These are phyloP conservation scores for Cicer yamashitae DNA, from an alignment of 306 rosid genomes.

Conservation along the genomic window DNA sequence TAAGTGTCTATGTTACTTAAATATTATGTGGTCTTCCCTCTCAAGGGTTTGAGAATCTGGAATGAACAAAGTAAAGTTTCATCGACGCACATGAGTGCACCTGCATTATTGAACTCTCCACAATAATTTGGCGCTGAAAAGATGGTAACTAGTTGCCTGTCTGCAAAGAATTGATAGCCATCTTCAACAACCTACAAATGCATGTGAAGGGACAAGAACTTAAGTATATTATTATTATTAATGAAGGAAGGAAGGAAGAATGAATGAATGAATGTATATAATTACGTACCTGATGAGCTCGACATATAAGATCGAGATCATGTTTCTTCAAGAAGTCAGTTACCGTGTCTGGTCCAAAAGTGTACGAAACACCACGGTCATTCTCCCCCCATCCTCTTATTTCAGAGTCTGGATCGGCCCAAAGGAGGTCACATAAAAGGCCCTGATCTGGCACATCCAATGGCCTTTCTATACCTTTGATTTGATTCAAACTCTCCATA, in stretches of 20 bases:
- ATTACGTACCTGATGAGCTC: constrained; percentile 77
- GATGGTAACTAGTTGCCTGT: constrained; percentile 81
- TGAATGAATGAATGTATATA: background rate
- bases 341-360: constrained; percentile 83
- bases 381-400: constrained; percentile 90
- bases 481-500: constrained; percentile 62
- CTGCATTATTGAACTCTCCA: constrained; percentile 95
- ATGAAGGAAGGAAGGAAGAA: background rate
- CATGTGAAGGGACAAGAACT: too few species aligned
- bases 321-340: constrained; percentile 81
- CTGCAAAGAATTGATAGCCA: constrained; percentile 92
- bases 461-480: constrained; percentile 75
- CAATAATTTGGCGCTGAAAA: constrained; percentile 96
- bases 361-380: constrained; percentile 89
- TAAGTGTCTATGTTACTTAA: background rate
- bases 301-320: constrained; percentile 81
- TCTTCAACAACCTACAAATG: constrained; percentile 80
- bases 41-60: constrained; percentile 82
- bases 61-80: constrained; percentile 83
- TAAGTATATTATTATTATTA: too few species aligned
- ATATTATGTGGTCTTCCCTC: constrained; percentile 38
- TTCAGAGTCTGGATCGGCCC: constrained; percentile 86
- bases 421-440: constrained; percentile 81
- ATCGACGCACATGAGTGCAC: constrained; percentile 86
- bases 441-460: constrained; percentile 93